A percentile compares a stretch with the other conserved stretches of the same genome.
Evolutionary conservation across 192 early-diverging fungal genomes (phyloP).

Genomic region (Entomortierella lignicola): DNA sequence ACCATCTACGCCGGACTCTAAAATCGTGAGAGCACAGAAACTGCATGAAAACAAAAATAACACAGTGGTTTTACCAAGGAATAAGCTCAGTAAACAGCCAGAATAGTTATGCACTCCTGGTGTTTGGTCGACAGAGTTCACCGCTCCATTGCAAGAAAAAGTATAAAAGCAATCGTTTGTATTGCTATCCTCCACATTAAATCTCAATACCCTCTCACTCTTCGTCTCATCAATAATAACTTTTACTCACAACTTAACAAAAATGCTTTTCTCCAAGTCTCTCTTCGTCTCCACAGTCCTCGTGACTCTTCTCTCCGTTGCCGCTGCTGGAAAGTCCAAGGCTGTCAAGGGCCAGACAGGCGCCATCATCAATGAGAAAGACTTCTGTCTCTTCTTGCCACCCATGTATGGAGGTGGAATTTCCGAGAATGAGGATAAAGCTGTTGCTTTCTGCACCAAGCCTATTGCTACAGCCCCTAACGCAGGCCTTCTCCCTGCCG

Average conservation of each 20-base stretch:
- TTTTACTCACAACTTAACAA: not conserved
- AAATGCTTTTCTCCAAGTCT: constrained; percentile 44
- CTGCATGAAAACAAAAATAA: too few relatives aligned
- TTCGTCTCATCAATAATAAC: not conserved
- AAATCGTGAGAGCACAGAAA: too few relatives aligned
- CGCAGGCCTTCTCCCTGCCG: constrained; percentile 43
- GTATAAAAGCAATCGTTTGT: too few relatives aligned
- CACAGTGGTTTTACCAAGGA: too few relatives aligned
- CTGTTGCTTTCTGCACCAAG: constrained; percentile 53
- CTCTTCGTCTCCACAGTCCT: constrained; percentile 25
- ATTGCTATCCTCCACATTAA: too few relatives aligned
- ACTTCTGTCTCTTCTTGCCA: constrained; percentile 65
- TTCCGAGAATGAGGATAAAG: constrained; percentile 57
- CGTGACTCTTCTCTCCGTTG: constrained; percentile 27
- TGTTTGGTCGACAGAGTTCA: too few relatives aligned
- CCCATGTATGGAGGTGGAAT: constrained; percentile 53
- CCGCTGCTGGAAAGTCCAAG: constrained; percentile 18
- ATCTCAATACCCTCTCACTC: not conserved
- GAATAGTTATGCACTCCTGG: too few relatives aligned
- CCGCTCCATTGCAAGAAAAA: too few relatives aligned
- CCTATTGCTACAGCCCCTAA: constrained; percentile 53
- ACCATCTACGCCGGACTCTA: too few relatives aligned
- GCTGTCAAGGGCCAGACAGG: constrained; percentile 22
- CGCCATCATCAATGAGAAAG: constrained; percentile 27
- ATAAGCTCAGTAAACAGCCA: too few relatives aligned